These are phyloP conservation scores for Thalassia testudinum DNA, from an alignment of 116 monocot genomes.

Conservation along the genomic window DNA sequence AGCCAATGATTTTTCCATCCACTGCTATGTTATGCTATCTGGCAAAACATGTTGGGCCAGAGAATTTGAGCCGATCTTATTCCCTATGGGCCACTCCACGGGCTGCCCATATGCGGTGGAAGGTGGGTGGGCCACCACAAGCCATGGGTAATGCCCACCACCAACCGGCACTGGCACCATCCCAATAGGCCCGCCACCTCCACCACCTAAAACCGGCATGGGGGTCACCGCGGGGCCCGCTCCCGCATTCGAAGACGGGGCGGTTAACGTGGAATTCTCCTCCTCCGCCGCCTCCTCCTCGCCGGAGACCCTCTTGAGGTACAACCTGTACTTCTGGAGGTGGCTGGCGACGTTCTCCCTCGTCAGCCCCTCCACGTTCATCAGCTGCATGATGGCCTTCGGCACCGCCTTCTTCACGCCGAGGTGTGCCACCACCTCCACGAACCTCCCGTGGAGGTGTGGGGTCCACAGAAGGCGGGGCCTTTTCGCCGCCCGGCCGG, in stretches of 20 bases:
- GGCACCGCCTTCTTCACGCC: slow-evolving; percentile 35
- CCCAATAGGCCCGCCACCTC: slow-evolving; percentile 14
- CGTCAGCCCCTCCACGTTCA: slow-evolving; percentile 38
- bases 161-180: slow-evolving; percentile 15
- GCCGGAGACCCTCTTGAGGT: slow-evolving; percentile 20
- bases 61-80: slow-evolving; percentile 13
- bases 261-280: slow-evolving; percentile 8
- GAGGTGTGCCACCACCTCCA: slow-evolving; percentile 28
- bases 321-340: slow-evolving; percentile 48
- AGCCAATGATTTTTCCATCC: no score
- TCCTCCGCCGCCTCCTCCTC: slow-evolving; percentile 11
- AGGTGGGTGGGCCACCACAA: slow-evolving; percentile 14
- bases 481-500: slow-evolving; percentile 12
- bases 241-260: neutral
- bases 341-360: slow-evolving; percentile 60
- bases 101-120: slow-evolving; percentile 7
- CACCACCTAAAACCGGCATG: slow-evolving; percentile 17
- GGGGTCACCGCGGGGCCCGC: slow-evolving; percentile 12
- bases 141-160: slow-evolving; percentile 12
- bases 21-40: no score
- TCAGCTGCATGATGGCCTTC: slow-evolving; percentile 19
- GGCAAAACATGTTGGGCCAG: no score
- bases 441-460: slow-evolving; percentile 37
- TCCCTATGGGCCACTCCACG: slow-evolving; percentile 13
- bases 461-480: slow-evolving; percentile 25